Conservation (phyloP, 768 basidiomycete species). For the Calocybe indica region DNA sequence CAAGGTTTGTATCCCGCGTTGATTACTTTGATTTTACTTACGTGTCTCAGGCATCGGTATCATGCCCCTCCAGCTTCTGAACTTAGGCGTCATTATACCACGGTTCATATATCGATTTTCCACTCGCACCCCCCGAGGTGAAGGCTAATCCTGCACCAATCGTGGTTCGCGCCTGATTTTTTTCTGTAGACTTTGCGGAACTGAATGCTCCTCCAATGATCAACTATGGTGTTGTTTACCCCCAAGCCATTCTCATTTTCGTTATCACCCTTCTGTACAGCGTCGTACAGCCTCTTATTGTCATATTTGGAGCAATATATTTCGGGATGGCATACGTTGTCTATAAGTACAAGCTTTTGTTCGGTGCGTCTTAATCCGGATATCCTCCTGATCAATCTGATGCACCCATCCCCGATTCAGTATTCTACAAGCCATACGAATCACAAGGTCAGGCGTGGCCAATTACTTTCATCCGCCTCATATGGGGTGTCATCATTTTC, state of each 20-base stretch:
- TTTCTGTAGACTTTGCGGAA: conserved; percentile 81
- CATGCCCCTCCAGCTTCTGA: conserved; percentile 93
- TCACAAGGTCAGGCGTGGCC: conserved; percentile 98
- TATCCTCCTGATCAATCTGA: not conserved
- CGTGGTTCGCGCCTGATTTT: not conserved
- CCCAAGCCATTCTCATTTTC: conserved; percentile 94
- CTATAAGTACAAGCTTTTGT: conserved; percentile 96
- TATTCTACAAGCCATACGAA: conserved; percentile 98
- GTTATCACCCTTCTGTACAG: conserved; percentile 94
- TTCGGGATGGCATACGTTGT: conserved; percentile 95
- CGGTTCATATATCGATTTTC: conserved; percentile 70
- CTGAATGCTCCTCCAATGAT: conserved; percentile 97
- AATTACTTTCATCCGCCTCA: conserved; percentile 85
- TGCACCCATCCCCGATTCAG: conserved; percentile 29
- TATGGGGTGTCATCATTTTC: conserved; percentile 92
- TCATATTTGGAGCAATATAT: conserved; percentile 93
- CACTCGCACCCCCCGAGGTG: conserved; percentile 89
- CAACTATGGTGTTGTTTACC: conserved; percentile 96
- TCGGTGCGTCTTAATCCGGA: conserved; percentile 50
- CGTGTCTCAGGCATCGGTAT: conserved; percentile 66
- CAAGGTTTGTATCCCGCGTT: conserved; percentile 47
- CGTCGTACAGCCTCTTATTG: conserved; percentile 91
- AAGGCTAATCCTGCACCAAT: conserved; percentile 6
- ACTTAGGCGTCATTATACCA: conserved; percentile 84
- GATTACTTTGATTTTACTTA: not conserved